These are phyloP conservation scores for Linnemannia hyalina DNA, from an alignment of 192 early-diverging fungal species.

Conservation along the genomic window DNA sequence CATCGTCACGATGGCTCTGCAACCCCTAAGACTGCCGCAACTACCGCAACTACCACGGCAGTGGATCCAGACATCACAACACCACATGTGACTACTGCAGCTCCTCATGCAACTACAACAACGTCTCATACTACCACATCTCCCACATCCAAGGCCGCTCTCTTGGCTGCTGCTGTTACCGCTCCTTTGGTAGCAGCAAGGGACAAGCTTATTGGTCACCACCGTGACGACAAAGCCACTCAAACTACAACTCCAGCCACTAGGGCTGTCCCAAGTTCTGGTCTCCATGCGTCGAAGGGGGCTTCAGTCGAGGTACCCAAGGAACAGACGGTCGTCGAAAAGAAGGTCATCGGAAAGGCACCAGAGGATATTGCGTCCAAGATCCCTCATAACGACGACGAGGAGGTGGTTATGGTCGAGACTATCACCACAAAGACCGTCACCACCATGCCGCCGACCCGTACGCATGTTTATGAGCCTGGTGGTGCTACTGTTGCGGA, in stretches of 20 bases:
- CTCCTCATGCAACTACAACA: not conserved
- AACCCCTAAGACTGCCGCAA: not conserved
- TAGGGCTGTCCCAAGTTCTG: not conserved
- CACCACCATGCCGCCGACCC: not conserved
- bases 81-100: not conserved
- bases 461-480: not conserved
- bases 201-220: not conserved
- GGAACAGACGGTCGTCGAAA: not conserved
- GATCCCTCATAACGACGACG: not conserved
- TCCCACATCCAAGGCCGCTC: not conserved
- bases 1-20: not conserved
- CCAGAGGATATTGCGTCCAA: not conserved
- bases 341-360: not conserved
- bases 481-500: not conserved
- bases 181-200: not conserved
- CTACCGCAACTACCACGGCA: not conserved
- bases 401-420: slow-evolving; percentile 10
- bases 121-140: not conserved
- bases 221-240: not conserved
- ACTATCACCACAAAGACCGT: slow-evolving; percentile 5
- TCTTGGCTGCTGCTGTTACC: not conserved
- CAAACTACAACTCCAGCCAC: not conserved
- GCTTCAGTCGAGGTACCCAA: not conserved
- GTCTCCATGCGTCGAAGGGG: not conserved
- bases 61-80: not conserved